These are phyloP conservation scores for Alternaria arbusti DNA, from an alignment of 2,329 filamentous ascomycete species.

Conservation along the genomic window DNA sequence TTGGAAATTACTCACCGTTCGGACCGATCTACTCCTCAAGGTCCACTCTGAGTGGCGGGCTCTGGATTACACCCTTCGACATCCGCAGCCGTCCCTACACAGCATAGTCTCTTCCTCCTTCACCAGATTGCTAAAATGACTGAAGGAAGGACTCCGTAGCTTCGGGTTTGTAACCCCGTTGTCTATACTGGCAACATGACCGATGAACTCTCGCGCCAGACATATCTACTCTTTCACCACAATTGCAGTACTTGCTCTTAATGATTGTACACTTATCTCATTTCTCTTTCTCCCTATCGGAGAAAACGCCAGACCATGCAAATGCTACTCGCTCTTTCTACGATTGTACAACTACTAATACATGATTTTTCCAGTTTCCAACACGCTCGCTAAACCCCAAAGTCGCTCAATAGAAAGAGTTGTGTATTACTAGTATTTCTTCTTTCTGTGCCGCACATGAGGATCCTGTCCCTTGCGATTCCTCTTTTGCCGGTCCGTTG, in stretches of 20 bases:
- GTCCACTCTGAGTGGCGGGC: background rate
- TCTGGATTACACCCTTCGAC: background rate
- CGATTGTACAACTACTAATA: slow-evolving; percentile 1
- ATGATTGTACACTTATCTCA: background rate
- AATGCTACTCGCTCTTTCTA: background rate
- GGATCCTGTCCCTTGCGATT: slow-evolving; percentile 40
- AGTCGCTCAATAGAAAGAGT: background rate
- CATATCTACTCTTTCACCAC: background rate
- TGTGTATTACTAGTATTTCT: slow-evolving; percentile 25
- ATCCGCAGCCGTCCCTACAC: background rate
- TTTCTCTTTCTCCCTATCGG: background rate
- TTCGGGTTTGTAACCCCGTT: background rate
- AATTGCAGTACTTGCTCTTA: background rate
- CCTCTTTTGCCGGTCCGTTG: slow-evolving; percentile 41
- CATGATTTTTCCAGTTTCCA: background rate
- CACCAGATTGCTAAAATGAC: no score
- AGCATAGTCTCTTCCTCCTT: background rate
- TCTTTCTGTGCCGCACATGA: slow-evolving; percentile 39
- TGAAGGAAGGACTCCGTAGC: no score
- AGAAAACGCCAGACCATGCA: slow-evolving; percentile 2
- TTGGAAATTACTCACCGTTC: background rate
- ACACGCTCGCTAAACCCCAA: background rate
- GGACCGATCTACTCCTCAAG: background rate
- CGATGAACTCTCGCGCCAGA: background rate
- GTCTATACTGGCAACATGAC: no score